These are phyloP conservation scores for Lactifluus volemus DNA, from an alignment of 768 basidiomycete species.

Conservation along the genomic window DNA sequence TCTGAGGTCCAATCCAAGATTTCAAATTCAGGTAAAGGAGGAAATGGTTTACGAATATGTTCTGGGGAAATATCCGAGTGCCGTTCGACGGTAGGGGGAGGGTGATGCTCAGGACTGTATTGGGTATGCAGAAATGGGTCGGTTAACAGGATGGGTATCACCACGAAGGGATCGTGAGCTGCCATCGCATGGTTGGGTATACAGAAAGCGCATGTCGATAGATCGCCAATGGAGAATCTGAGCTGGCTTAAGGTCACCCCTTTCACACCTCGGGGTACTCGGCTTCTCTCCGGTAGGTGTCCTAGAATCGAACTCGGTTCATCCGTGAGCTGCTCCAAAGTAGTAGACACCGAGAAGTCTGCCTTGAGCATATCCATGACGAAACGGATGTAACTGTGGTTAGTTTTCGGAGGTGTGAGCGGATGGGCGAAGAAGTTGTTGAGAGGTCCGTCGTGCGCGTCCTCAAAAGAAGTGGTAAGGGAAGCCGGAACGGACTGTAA, in stretches of 20 bases:
- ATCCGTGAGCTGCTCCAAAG: conserved; percentile 3
- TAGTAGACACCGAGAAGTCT: conserved; percentile 13
- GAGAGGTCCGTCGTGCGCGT: conserved; percentile 14
- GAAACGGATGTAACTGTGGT: conserved; percentile 43
- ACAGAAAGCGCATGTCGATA: conserved; percentile 51
- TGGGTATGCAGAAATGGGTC: conserved; percentile 59
- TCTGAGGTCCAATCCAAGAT: conserved; percentile 54
- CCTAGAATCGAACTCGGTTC: not conserved
- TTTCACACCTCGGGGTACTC: conserved; percentile 3
- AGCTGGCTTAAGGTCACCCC: conserved; percentile 8
- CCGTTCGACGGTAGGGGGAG: conserved; percentile 26
- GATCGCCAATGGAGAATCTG: conserved; percentile 35
- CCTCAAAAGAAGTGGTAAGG: conserved; percentile 7
- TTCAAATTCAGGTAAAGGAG: conserved; percentile 45
- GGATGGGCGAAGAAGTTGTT: conserved; percentile 48
- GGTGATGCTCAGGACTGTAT: conserved; percentile 38
- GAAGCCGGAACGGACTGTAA: conserved; percentile 26
- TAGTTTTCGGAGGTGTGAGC: conserved; percentile 44
- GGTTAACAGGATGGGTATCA: conserved; percentile 64
- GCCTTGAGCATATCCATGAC: conserved; percentile 23
- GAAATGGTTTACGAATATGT: not conserved
- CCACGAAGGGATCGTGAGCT: conserved; percentile 26
- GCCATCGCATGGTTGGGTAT: conserved; percentile 12
- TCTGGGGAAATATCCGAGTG: conserved; percentile 1
- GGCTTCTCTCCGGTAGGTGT: not conserved